Percentiles rank a stretch among this genome's conserved stretches.
Conservation (phyloP, 768 basidiomycete genomes). For the Pleurotus salmoneostramineus region DNA sequence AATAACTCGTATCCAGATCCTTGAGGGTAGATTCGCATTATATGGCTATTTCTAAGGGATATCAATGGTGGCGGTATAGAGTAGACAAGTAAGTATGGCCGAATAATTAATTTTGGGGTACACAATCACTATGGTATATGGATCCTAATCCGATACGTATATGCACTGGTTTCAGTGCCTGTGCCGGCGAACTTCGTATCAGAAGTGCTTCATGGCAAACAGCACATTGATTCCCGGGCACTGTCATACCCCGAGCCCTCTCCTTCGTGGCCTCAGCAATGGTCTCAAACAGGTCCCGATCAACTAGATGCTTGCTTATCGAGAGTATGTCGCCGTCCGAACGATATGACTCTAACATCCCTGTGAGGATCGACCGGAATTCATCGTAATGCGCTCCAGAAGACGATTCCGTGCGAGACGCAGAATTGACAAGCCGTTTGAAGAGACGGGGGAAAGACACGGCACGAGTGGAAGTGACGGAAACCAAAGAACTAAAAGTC, state of each 20-base stretch:
- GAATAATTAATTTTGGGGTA: conserved; percentile 14
- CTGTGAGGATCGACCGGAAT: conserved; percentile 84
- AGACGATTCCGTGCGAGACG: conserved; percentile 43
- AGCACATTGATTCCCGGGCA: conserved; percentile 43
- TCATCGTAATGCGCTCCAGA: conserved; percentile 78
- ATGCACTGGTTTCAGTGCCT: conserved; percentile 18
- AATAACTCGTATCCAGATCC: too few relatives aligned
- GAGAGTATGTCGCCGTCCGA: conserved; percentile 86
- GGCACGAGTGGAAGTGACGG: conserved; percentile 72
- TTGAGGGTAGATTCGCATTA: too few relatives aligned
- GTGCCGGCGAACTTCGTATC: background rate
- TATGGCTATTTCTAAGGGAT: background rate
- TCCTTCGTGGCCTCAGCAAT: conserved; percentile 58
- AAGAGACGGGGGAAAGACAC: conserved; percentile 92
- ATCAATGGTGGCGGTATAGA: background rate
- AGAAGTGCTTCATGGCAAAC: conserved; percentile 47
- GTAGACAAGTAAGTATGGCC: background rate
- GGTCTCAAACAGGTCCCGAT: conserved; percentile 77
- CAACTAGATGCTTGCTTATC: conserved; percentile 79
- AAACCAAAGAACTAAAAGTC: conserved; percentile 80
- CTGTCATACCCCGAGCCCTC: conserved; percentile 60
- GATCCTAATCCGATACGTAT: conserved; percentile 55
- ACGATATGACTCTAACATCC: conserved; percentile 95
- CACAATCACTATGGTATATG: conserved; percentile 51
- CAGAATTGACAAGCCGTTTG: conserved; percentile 82